Evolutionary conservation across 768 basidiomycete species (phyloP), one percentile per base, ranked within the genome.

Genomic region (Suillus lakei): DNA sequence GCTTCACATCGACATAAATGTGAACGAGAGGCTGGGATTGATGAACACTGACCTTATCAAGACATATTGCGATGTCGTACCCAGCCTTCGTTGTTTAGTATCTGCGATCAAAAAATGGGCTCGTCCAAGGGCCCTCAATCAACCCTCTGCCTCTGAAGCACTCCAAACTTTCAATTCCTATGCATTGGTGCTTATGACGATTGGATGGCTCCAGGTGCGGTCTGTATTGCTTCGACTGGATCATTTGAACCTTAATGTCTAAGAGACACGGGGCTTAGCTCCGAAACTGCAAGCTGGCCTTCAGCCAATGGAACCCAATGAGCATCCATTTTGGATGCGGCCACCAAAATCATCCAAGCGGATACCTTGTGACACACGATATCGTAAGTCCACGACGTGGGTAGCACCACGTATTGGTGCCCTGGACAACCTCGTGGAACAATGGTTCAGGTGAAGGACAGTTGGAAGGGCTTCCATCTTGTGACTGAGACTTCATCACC

Each of bases 41-140:
- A 65, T 78, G 41, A 88, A 86, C 66, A 86, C 88, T 0, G 65
- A 75, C 5, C 74, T 91, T 61, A 75, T 91, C 64, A 76, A 74
- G 51, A 72, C 74, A 13, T 91, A 91, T 74, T 86, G 84, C 64
- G 71, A 80, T 38, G 68, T 83, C 0, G 76, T 74, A 4, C 85
- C 86, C 0, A 65, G 82, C 1, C 73, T 88, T 39, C 76, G 80
- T 1, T 77, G 80, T 5, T 67, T 89, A 69, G 66, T 88, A 8
- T 69, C 74, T 54, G 73, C 78, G 39, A 78, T 91, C 73, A 90
- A 91, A 73, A 66, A 72, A 21, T 91, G 90, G 89, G 87, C 89
- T 13, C 83, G 82, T 62, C 79, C 82, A 30, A 77, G 82, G 5
- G 83, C 78, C 0, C 73, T 89, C 51, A 90, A 90, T 70, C 72